phyloP scores from a whole-genome alignment of 495 filamentous ascomycete genomes.

The Penicillium malachiteum region DNA sequence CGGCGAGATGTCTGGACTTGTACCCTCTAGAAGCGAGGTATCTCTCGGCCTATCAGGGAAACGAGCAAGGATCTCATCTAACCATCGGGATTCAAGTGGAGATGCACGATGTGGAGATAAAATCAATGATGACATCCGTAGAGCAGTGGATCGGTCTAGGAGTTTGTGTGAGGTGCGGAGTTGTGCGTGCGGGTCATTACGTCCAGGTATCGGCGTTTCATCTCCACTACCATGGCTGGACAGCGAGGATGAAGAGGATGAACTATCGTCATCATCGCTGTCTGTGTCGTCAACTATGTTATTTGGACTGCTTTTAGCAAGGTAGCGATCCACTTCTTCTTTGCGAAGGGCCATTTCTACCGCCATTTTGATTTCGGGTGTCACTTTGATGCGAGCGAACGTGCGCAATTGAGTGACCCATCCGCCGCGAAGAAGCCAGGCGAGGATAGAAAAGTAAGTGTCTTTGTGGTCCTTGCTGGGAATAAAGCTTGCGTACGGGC shows the following conservation, averaged over 20 bases:
- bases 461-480: conserved; percentile 86
- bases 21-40: background rate
- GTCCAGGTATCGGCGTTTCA: conserved; percentile 37
- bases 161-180: conserved; percentile 38
- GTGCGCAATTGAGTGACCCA: conserved; percentile 91
- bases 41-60: conserved; percentile 42
- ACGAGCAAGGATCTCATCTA: conserved; percentile 66
- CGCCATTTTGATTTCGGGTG: conserved; percentile 48
- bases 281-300: conserved; percentile 17
- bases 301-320: conserved; percentile 28
- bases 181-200: conserved; percentile 25
- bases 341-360: conserved; percentile 46
- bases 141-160: conserved; percentile 37
- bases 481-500: conserved; percentile 75
- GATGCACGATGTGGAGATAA: conserved; percentile 55
- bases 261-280: conserved; percentile 28
- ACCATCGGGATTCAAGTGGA: conserved; percentile 65
- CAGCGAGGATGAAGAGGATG: conserved; percentile 45
- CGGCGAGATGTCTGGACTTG: conserved; percentile 24
- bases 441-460: conserved; percentile 83
- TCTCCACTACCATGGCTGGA: conserved; percentile 42
- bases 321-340: conserved; percentile 45
- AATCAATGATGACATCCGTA: conserved; percentile 48
- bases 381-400: conserved; percentile 74
- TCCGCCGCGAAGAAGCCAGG: conserved; percentile 86